Conservation (phyloP, 768 basidiomycete genomes). For the Mycena floridula region DNA sequence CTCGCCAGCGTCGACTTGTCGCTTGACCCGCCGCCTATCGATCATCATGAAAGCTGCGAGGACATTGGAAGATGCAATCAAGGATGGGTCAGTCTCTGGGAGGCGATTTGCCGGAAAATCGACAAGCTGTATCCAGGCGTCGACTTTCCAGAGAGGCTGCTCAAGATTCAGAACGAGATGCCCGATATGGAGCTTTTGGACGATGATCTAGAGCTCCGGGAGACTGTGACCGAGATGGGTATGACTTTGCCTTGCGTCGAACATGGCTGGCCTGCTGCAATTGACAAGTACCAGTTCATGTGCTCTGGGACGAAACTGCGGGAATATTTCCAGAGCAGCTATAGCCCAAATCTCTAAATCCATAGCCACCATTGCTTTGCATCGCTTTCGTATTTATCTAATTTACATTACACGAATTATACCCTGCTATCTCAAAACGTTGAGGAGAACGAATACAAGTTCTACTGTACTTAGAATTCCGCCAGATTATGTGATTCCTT, state of each 20-base stretch:
- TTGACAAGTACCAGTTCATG: background rate
- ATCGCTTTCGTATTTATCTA: no score
- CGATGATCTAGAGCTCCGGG: background rate
- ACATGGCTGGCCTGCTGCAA: background rate
- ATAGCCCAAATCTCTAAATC: conserved; percentile 9
- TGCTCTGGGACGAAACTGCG: background rate
- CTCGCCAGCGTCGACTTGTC: background rate
- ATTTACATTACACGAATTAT: no score
- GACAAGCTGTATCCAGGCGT: background rate
- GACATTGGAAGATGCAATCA: background rate
- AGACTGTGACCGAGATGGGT: background rate
- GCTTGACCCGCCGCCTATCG: background rate
- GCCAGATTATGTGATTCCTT: no score
- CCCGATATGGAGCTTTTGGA: background rate
- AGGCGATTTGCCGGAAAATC: background rate
- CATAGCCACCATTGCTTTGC: no score
- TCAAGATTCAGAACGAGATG: background rate
- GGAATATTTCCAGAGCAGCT: no score
- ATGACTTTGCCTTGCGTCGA: background rate
- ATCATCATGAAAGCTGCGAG: background rate
- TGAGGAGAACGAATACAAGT: no score
- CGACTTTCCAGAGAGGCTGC: background rate
- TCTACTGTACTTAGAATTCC: no score
- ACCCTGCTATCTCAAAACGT: no score
- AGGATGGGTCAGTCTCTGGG: background rate